Evolutionary conservation across 169 alveolate genomes (phyloP), one percentile per base, ranked within the genome.

Genomic region (Plasmodium chabaudi): DNA sequence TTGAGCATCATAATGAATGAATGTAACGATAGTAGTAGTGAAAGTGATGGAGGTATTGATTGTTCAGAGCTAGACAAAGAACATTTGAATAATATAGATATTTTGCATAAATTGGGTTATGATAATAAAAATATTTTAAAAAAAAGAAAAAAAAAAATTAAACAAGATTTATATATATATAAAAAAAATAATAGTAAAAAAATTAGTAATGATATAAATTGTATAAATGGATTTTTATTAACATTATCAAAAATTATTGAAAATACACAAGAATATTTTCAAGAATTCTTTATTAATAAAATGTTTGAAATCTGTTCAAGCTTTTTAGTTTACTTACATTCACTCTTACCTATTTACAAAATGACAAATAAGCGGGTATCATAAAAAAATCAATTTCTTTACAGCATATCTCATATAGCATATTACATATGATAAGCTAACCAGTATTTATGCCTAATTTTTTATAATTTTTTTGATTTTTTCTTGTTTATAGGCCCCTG

Each of bases 271-370:
- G 23, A 69, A 51, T 27, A 17, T 1, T 86, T 86, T 70, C 75
- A 86, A 72, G 57, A 86, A 13, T 59, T 59, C 70, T 86, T 86
- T 39, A 55, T 86, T 19, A 72, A 86, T 69, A 86, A 86, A 34
- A 86, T 86, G 91, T 86, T 49, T 44, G 87, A 86, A 23, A 68
- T 86, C 5, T 86, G 87, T 44, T 86, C 91, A 1, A 59, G 87
- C n/a, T 86, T 86, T 70, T 70, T 86, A 39, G 60, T 86, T 49
- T 86, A 86, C 6, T 59, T 86, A 68, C 91, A 86, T 53, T 86
- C 91, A 23, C 60, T 86, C 27, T 49, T 86, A 46, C 53, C 74
- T 49, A 60, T 86, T 12, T 68, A 86, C 61, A 68, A 86, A 86
- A 86, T 86, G 87, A 86, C 82, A 15, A 86, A 60, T 67, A 86